Evolutionary conservation across 2,329 filamentous ascomycete genomes (phyloP).

Genomic region (Arthroderma uncinatum): DNA sequence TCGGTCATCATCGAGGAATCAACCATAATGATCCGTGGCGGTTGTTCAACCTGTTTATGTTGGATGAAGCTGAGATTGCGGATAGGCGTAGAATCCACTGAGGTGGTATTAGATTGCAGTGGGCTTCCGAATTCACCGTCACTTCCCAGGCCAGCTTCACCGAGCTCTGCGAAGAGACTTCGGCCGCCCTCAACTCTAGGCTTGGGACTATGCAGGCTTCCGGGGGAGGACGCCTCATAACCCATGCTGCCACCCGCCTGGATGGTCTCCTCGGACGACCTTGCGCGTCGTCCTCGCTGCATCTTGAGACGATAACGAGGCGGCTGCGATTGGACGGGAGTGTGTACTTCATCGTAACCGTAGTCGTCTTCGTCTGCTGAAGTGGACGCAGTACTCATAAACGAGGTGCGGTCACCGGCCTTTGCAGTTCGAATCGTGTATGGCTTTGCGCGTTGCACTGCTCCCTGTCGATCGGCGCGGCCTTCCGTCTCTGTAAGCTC

Average conservation of each 20-base stretch:
- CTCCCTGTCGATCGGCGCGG: conserved; percentile 25
- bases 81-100: conserved; percentile 31
- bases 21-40: conserved; percentile 39
- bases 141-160: conserved; percentile 61
- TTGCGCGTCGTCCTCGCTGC: conserved; percentile 53
- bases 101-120: conserved; percentile 26
- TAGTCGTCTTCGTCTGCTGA: conserved; percentile 64
- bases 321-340: conserved; percentile 52
- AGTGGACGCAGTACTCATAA: conserved; percentile 79
- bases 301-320: conserved; percentile 61
- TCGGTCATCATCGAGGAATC: conserved; percentile 55
- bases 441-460: conserved; percentile 29
- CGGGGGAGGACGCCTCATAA: conserved; percentile 42
- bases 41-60: conserved; percentile 9
- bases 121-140: conserved; percentile 50
- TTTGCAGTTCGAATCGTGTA: conserved; percentile 35
- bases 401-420: conserved; percentile 52
- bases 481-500: conserved; percentile 79
- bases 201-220: conserved; percentile 39
- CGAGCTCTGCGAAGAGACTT: conserved; percentile 84
- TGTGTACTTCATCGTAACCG: conserved; percentile 53
- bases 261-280: conserved; percentile 35
- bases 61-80: conserved; percentile 8
- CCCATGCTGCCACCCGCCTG: conserved; percentile 29
- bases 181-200: conserved; percentile 48